These are phyloP conservation scores for Carex myosuroides DNA, from an alignment of 176 grass and related monocot genomes.

Conservation along the genomic window DNA sequence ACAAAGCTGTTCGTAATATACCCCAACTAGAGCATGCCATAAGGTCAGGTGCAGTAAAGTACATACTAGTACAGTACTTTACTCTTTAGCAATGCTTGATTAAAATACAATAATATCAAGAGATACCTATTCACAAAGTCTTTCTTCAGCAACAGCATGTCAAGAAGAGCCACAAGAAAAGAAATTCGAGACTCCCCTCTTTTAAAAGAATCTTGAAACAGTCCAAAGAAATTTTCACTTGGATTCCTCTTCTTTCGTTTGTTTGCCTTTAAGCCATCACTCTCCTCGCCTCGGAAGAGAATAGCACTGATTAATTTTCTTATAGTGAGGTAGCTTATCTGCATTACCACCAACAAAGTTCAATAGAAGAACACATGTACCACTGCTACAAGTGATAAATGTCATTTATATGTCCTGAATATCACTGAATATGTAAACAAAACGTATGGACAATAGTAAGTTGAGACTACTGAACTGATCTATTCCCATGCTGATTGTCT, in stretches of 20 bases:
- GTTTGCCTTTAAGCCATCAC: constrained; percentile 42
- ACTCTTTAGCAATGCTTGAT: not conserved
- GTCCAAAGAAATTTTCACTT: constrained; percentile 48
- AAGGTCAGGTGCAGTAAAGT: not conserved
- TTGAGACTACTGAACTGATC: not conserved
- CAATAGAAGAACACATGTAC: not conserved
- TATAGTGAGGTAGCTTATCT: constrained; percentile 60
- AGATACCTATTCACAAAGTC: constrained; percentile 67
- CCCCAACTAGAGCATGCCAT: not conserved
- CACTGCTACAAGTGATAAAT: not conserved
- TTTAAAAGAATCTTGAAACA: constrained; percentile 14
- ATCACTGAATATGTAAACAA: not conserved
- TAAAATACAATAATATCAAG: not conserved
- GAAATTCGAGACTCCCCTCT: constrained; percentile 31
- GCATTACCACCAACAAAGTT: constrained; percentile 24
- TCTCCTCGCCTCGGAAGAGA: constrained; percentile 30
- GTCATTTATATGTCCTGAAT: not conserved
- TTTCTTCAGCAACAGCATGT: constrained; percentile 78
- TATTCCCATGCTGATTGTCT: not conserved
- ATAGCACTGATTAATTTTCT: constrained; percentile 56
- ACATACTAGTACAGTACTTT: not conserved
- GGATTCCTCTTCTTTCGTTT: constrained; percentile 39
- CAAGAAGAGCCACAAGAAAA: constrained; percentile 67
- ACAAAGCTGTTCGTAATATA: not conserved
- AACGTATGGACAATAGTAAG: not conserved